Evolutionary conservation across 306 rosid genomes (phyloP), one percentile per base, ranked within the genome.

Genomic region (Prosopis cineraria): DNA sequence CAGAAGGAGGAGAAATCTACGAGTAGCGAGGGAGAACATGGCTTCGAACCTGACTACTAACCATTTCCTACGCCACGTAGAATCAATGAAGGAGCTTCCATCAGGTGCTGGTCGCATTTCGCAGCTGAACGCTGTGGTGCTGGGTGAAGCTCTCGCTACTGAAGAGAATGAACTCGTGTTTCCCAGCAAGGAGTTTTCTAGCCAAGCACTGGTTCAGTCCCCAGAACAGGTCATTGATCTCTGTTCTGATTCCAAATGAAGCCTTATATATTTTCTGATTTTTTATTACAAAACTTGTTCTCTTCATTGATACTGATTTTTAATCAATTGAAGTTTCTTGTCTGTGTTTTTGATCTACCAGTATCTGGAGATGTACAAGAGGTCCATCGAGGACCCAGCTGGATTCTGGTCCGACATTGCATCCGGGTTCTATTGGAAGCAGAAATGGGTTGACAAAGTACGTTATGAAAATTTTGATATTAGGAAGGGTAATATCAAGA

Each of bases 331-430:
- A 24, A 31, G 5, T 33, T 34, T 53, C 19, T 30, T 14, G 17
- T 17, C 22, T 60, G 27, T 60, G 27, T 39, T 29, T 83, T 31
- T 75, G 52, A 68, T 87, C 40, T 55, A 13, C 36, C 80, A 95
- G 98, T 96, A 96, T 80, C 56, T 85, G 90, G 79, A 93, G 86
- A 88, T 91, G 97, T 96, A 96, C 44, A 84, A 72, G 77, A 85
- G 90, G 82, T 96, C 99, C n/a, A 73, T 91, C 41, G 91, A 88
- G 73, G 99, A 96, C 68, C 99, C 98, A 34, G 90, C 89, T 47
- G 94, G 94, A 69, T 96, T 96, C 82, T 96, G 99, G 99, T 90
- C 99, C 13, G 97, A 91, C 17, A 76, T 96, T 73, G 99, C 99
- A 50, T 83, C 94, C 27, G 83, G 85, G 52, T 96, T 91, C 81